Conservation (phyloP, 805 yeast genomes). For the Spathaspora sp. region DNA sequence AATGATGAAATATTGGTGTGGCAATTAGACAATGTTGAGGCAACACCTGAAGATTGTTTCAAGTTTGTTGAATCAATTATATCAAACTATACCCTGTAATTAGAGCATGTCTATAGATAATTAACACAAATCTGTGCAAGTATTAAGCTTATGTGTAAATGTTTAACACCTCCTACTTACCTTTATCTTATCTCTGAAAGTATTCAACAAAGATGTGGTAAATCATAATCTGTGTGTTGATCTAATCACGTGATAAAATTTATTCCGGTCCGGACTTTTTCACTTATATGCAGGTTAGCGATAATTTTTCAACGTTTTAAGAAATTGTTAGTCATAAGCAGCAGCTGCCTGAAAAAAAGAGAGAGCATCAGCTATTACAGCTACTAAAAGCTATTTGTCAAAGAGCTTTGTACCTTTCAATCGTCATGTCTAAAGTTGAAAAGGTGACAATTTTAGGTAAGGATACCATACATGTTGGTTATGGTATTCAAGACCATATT, state of each 20-base stretch:
- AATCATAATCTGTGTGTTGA: too few relatives aligned
- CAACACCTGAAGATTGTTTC: conserved; percentile 52
- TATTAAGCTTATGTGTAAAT: too few relatives aligned
- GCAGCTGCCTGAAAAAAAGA: neutral
- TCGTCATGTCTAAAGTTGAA: conserved; percentile 23
- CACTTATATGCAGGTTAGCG: neutral
- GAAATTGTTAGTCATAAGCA: neutral
- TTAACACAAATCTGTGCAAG: too few relatives aligned
- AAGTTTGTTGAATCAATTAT: conserved; percentile 31
- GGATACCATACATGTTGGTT: conserved; percentile 88
- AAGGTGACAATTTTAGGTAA: conserved; percentile 77
- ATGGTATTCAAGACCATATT: conserved; percentile 70
- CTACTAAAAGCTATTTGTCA: neutral
- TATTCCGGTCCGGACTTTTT: neutral
- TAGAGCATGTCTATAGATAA: neutral
- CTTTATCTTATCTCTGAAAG: too few relatives aligned
- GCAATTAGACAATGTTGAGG: conserved; percentile 75
- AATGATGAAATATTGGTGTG: conserved; percentile 57
- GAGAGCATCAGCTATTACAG: neutral
- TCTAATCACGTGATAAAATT: neutral
- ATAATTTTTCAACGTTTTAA: neutral
- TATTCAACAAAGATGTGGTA: too few relatives aligned
- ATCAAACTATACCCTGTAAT: conserved; percentile 9
- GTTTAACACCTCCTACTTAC: too few relatives aligned
- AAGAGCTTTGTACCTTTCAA: neutral